Conservation (phyloP, 208 protist species). For the Giardia duodenalis region DNA sequence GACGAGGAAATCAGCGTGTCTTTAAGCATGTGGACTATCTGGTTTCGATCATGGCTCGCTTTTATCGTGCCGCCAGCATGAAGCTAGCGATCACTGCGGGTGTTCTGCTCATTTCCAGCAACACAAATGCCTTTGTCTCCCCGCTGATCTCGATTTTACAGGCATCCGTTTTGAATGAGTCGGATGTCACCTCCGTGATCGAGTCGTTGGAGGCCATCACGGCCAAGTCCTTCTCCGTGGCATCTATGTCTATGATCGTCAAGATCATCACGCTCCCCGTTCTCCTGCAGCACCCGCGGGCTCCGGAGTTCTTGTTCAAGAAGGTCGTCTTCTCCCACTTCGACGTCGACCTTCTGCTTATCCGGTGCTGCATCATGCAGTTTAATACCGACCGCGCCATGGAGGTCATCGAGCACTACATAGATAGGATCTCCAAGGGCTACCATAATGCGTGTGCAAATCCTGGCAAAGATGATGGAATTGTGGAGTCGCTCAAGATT, state of each 20-base stretch:
- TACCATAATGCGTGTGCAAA: neutral
- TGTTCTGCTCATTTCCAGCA: neutral
- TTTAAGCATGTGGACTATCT: neutral
- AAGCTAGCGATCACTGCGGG: neutral
- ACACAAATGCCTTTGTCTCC: neutral
- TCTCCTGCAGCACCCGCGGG: neutral
- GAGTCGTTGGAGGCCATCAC: neutral
- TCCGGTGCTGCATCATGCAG: neutral
- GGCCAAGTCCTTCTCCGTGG: neutral
- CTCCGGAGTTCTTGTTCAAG: neutral
- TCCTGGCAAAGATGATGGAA: neutral
- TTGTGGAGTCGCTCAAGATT: no score
- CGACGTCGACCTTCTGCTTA: neutral
- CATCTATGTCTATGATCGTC: neutral
- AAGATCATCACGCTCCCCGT: neutral
- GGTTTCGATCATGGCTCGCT: neutral
- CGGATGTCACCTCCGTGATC: neutral
- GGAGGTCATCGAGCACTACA: neutral
- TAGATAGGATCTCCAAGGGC: neutral
- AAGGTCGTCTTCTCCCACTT: neutral
- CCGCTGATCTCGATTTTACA: neutral
- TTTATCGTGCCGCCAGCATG: neutral
- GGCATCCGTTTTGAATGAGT: neutral
- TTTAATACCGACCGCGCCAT: neutral
- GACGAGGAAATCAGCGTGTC: neutral